Evolutionary conservation across 78 protist genomes (phyloP).

Genomic region (Dictyostelium brefeldianum): DNA sequence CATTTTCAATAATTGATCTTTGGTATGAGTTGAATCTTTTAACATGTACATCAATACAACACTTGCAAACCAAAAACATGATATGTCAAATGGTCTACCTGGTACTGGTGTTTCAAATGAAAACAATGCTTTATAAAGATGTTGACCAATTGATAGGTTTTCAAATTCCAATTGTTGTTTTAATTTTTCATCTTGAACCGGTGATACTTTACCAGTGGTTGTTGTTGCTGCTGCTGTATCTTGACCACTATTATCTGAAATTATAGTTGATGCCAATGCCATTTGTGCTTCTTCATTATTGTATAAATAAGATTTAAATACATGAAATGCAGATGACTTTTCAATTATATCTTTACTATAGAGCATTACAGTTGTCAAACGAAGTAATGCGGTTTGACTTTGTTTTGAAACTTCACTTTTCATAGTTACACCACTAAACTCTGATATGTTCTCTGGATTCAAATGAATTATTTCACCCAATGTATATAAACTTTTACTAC

Average conservation of each 20-base stretch:
- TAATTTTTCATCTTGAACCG: conserved; percentile 10
- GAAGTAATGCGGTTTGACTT: conserved; percentile 51
- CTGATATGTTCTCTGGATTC: conserved; percentile 57
- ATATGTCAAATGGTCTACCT: conserved; percentile 15
- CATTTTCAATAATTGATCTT: conserved; percentile 31
- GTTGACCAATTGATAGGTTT: conserved; percentile 66
- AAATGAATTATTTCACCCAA: conserved; percentile 66
- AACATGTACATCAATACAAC: conserved; percentile 16
- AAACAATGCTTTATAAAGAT: conserved; percentile 35
- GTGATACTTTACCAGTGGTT: not conserved
- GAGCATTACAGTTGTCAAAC: conserved; percentile 34
- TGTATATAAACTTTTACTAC: conserved; percentile 60
- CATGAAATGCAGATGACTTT: conserved; percentile 44
- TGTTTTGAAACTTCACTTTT: conserved; percentile 50
- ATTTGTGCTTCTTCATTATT: conserved; percentile 83
- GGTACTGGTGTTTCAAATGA: conserved; percentile 33
- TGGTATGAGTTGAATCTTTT: conserved; percentile 42
- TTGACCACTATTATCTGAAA: not conserved
- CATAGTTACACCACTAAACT: conserved; percentile 44
- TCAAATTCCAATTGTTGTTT: conserved; percentile 29
- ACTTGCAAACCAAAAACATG: conserved; percentile 50
- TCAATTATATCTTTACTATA: conserved; percentile 67
- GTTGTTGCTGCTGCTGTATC: conserved; percentile 11
- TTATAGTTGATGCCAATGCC: conserved; percentile 77
- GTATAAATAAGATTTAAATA: conserved; percentile 54